Percentiles rank a stretch among this genome's conserved stretches.
Conservation (phyloP, 2,329 filamentous ascomycete genomes). For the Zymoseptoria ardabiliae region DNA sequence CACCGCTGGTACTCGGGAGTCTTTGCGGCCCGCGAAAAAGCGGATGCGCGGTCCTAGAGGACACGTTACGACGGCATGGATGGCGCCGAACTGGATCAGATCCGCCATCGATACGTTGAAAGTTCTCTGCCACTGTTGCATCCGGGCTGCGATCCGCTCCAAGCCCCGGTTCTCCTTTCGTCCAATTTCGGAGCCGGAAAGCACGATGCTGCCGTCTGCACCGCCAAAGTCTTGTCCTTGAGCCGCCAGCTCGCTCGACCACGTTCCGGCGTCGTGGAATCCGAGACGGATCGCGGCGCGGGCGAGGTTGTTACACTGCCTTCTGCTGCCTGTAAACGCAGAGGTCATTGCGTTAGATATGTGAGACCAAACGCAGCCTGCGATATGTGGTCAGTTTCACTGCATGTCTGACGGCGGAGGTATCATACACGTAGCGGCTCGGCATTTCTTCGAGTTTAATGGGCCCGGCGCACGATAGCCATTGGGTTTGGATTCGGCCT, state of each 20-base stretch:
- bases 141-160: slow-evolving; percentile 20
- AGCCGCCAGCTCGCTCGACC: background rate
- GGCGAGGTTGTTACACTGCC: slow-evolving; percentile 28
- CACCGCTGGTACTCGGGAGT: slow-evolving; percentile 36
- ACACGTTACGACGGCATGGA: slow-evolving; percentile 33
- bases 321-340: slow-evolving; percentile 9
- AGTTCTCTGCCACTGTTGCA: slow-evolving; percentile 14
- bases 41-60: slow-evolving; percentile 34
- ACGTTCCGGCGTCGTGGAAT: slow-evolving; percentile 29
- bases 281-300: slow-evolving; percentile 30
- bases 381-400: too few relatives aligned
- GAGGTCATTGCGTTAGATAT: background rate
- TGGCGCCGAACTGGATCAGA: slow-evolving; percentile 34
- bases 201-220: slow-evolving; percentile 37
- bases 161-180: slow-evolving; percentile 41
- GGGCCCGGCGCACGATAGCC: background rate
- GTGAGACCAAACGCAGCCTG: background rate
- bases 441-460: background rate
- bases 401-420: too few relatives aligned
- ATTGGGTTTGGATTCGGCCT: background rate
- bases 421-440: background rate
- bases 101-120: slow-evolving; percentile 34
- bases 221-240: slow-evolving; percentile 22
- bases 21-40: slow-evolving; percentile 42
- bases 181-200: slow-evolving; percentile 30